Conservation (phyloP, 75 land plant species). For the Azolla pinnata region DNA sequence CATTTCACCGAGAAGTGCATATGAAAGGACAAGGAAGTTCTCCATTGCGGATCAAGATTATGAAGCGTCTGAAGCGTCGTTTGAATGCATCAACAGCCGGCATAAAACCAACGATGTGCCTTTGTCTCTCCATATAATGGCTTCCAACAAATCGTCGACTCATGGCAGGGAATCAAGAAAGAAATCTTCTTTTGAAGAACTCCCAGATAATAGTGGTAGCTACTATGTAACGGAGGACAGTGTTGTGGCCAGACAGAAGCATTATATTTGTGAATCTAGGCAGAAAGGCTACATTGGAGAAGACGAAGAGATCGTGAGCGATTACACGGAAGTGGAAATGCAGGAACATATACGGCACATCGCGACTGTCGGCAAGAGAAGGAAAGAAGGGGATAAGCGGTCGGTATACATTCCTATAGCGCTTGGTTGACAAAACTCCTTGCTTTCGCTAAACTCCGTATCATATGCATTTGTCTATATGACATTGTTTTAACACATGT, state of each 20-base stretch:
- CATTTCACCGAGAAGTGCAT: too few relatives aligned
- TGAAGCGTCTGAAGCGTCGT: too few relatives aligned
- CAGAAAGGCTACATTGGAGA: neutral
- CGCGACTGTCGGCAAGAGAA: neutral
- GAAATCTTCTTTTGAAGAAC: conserved; percentile 1
- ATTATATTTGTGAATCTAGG: too few relatives aligned
- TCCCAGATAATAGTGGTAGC: neutral
- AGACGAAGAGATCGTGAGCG: neutral
- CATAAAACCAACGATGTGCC: too few relatives aligned
- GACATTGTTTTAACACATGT: too few relatives aligned
- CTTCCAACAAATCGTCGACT: neutral
- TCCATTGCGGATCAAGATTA: too few relatives aligned
- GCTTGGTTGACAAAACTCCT: too few relatives aligned
- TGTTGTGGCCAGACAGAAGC: neutral
- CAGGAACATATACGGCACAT: neutral
- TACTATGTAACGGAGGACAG: neutral
- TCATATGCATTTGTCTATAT: too few relatives aligned
- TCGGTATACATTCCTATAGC: neutral
- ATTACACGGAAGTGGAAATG: neutral
- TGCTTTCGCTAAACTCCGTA: too few relatives aligned
- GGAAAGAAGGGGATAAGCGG: conserved; percentile 1
- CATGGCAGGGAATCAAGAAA: neutral
- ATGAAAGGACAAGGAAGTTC: too few relatives aligned
- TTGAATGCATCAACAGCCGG: too few relatives aligned
- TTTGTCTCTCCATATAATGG: too few relatives aligned